phyloP scores from a whole-genome alignment of 2,329 filamentous ascomycete species.

The Pyrenochaeta sp. region DNA sequence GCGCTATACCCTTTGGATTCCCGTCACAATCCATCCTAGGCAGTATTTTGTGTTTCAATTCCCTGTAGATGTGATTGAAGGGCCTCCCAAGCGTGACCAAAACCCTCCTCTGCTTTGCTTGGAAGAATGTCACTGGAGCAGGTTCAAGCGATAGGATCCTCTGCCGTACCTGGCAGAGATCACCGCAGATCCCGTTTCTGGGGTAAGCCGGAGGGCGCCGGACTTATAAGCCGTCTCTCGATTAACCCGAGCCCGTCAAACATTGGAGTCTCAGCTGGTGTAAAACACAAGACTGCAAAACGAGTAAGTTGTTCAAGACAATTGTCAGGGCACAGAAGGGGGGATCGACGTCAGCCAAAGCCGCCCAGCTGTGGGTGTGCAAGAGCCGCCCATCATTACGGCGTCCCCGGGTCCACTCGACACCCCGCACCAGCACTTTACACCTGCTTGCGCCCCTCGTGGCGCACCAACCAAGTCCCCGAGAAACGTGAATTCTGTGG shows the following conservation, averaged over 20 bases:
- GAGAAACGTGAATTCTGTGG: slow-evolving; percentile 4
- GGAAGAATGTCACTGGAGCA: neutral
- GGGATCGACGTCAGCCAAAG: neutral
- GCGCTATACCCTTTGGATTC: neutral
- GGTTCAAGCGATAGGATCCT: neutral
- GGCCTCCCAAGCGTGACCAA: neutral
- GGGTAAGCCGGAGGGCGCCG: slow-evolving; percentile 20
- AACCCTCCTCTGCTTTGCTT: neutral
- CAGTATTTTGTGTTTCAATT: neutral
- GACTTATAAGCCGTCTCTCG: neutral
- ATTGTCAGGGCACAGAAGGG: neutral
- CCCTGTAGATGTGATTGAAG: neutral
- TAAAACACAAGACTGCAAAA: too few relatives aligned
- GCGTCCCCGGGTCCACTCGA: slow-evolving; percentile 1
- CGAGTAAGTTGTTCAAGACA: too few relatives aligned
- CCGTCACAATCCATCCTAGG: neutral
- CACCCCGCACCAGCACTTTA: slow-evolving; percentile 5
- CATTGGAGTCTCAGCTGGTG: neutral
- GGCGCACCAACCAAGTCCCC: slow-evolving; percentile 2
- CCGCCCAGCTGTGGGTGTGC: neutral
- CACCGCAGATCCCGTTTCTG: slow-evolving; percentile 10
- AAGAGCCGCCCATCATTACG: slow-evolving; percentile 1
- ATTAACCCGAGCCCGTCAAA: slow-evolving; percentile 1
- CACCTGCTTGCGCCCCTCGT: neutral
- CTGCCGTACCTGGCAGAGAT: slow-evolving; percentile 27